Conservation (phyloP, 176 grass and related monocot species). For the Hyparrhenia diplandra region DNA sequence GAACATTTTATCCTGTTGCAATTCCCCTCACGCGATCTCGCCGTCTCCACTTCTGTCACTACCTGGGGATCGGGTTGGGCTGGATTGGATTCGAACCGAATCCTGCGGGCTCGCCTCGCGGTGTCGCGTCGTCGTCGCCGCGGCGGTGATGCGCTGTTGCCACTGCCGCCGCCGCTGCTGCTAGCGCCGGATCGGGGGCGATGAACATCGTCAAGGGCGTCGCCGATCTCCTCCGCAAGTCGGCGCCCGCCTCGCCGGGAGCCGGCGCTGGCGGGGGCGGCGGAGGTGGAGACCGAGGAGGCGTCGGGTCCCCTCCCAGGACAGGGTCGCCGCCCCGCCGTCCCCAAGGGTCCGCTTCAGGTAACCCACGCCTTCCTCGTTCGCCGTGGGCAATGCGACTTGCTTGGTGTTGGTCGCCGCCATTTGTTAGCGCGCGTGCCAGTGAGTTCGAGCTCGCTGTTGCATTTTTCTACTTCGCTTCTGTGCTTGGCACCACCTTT, state of each 20-base stretch:
- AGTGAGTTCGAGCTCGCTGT: background rate
- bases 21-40: conserved; percentile 31
- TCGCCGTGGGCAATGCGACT: background rate
- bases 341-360: conserved; percentile 83
- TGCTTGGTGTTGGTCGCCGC: background rate
- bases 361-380: conserved; percentile 35
- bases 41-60: conserved; percentile 30
- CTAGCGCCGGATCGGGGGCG: conserved; percentile 47
- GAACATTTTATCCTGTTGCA: conserved; percentile 11
- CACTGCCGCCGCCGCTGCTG: background rate
- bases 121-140: background rate
- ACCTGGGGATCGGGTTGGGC: conserved; percentile 19
- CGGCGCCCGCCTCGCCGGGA: conserved; percentile 41
- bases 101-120: background rate
- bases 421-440: background rate
- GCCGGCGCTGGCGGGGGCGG: background rate
- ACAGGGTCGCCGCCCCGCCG: conserved; percentile 44
- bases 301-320: conserved; percentile 5
- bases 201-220: conserved; percentile 99
- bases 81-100: conserved; percentile 24
- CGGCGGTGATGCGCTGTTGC: conserved; percentile 42
- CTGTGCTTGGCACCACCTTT: background rate
- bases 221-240: conserved; percentile 94
- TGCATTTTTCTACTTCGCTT: background rate
- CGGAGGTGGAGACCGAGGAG: background rate